phyloP scores from a whole-genome alignment of 1,284 basidiomycete genomes.

The Lentinus polychrous region DNA sequence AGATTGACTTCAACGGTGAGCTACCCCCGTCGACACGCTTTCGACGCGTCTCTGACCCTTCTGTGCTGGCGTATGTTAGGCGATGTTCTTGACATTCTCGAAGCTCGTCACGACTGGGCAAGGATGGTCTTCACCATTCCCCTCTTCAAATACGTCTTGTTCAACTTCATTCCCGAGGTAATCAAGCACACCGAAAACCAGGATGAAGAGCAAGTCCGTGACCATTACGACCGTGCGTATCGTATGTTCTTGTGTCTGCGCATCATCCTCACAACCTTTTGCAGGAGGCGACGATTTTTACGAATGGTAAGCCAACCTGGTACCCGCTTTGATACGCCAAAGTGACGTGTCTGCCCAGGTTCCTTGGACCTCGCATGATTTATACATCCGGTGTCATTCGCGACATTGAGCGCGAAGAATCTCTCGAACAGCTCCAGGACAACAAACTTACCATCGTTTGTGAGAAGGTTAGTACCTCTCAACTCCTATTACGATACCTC shows the following conservation, averaged over 20 bases:
- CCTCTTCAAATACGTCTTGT: constrained; percentile 93
- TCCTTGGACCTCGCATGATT: constrained; percentile 94
- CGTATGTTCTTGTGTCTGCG: constrained; percentile 12
- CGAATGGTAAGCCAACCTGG: constrained; percentile 49
- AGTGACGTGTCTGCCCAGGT: constrained; percentile 39
- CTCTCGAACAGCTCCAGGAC: constrained; percentile 95
- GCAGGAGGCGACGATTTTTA: constrained; percentile 89
- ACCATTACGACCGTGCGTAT: constrained; percentile 86
- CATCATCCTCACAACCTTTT: constrained; percentile 11
- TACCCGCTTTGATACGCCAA: constrained; percentile 1
- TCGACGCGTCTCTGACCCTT: constrained; percentile 9
- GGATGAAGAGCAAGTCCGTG: constrained; percentile 94
- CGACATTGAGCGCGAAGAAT: constrained; percentile 72
- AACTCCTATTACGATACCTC: neutral
- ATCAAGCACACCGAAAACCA: constrained; percentile 86
- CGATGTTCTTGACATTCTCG: constrained; percentile 90
- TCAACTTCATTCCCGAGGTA: constrained; percentile 86
- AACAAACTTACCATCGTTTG: constrained; percentile 97
- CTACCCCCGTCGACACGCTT: constrained; percentile 9
- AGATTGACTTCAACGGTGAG: constrained; percentile 91
- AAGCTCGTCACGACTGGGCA: constrained; percentile 95
- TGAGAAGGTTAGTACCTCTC: constrained; percentile 49
- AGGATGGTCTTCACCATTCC: constrained; percentile 83
- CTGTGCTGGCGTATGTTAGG: constrained; percentile 35
- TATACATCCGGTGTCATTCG: constrained; percentile 93